phyloP scores from a whole-genome alignment of 768 basidiomycete species.

The Melanogaster broomeanus region DNA sequence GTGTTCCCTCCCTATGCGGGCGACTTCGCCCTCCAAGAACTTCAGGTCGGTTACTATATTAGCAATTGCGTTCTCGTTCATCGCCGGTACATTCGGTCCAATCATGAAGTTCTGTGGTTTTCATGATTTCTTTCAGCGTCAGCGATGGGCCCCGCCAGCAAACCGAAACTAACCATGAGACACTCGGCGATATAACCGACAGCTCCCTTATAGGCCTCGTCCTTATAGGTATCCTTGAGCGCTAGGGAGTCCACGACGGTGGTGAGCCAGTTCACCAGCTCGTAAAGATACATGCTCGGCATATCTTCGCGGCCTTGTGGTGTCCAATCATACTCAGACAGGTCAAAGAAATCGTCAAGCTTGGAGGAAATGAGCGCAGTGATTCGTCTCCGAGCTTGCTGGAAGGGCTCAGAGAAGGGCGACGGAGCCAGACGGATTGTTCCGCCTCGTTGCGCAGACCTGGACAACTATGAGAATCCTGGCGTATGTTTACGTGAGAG shows the following conservation, averaged over 20 bases:
- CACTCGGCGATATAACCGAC: slow-evolving; percentile 86
- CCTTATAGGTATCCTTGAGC: slow-evolving; percentile 84
- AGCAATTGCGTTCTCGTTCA: slow-evolving; percentile 89
- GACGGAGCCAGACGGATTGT: slow-evolving; percentile 66
- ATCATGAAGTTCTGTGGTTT: slow-evolving; percentile 70
- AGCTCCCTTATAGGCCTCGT: slow-evolving; percentile 87
- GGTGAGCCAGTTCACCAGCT: slow-evolving; percentile 94
- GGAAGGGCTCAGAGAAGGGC: slow-evolving; percentile 71
- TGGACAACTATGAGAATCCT: slow-evolving; percentile 28
- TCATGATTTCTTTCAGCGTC: not conserved
- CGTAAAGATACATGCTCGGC: slow-evolving; percentile 93
- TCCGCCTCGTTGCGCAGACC: slow-evolving; percentile 83
- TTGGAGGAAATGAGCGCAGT: slow-evolving; percentile 85
- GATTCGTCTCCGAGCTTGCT: slow-evolving; percentile 73
- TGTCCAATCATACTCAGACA: slow-evolving; percentile 95
- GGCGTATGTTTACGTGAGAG: not conserved
- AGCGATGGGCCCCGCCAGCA: not conserved
- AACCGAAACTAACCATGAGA: slow-evolving; percentile 67
- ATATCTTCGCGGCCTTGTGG: slow-evolving; percentile 67
- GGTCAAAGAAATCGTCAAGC: slow-evolving; percentile 92
- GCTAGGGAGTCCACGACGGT: slow-evolving; percentile 91
- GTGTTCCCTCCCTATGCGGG: slow-evolving; percentile 69
- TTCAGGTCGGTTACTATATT: slow-evolving; percentile 86
- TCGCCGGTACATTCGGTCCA: slow-evolving; percentile 68
- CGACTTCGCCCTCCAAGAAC: slow-evolving; percentile 87